These are phyloP conservation scores for Friedmanniomyces endolithicus DNA, from an alignment of 495 filamentous ascomycete species.

Conservation along the genomic window DNA sequence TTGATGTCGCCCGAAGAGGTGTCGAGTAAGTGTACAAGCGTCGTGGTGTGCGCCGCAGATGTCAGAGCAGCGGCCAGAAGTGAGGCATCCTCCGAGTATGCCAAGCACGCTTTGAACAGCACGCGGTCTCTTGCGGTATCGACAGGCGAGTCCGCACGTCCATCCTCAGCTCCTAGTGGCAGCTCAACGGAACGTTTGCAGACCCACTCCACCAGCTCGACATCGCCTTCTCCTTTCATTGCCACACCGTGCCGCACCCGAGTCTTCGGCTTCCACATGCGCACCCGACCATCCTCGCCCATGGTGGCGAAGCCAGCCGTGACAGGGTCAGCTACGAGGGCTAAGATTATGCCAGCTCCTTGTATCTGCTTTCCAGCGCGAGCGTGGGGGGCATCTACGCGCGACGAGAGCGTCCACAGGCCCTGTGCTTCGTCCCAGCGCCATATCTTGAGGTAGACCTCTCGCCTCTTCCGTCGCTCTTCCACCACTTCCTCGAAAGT, in stretches of 20 bases:
- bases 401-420: constrained; percentile 60
- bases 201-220: constrained; percentile 55
- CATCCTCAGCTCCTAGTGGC: constrained; percentile 15
- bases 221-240: constrained; percentile 40
- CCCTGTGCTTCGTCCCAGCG: constrained; percentile 50
- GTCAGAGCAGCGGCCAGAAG: constrained; percentile 50
- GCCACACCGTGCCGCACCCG: constrained; percentile 50
- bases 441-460: constrained; percentile 88
- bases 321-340: constrained; percentile 53
- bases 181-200: constrained; percentile 46
- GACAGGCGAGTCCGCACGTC: constrained; percentile 26
- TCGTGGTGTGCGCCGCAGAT: constrained; percentile 31
- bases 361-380: constrained; percentile 21
- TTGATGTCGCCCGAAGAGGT: constrained; percentile 43
- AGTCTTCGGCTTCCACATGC: constrained; percentile 62
- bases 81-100: constrained; percentile 81
- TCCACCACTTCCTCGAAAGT: constrained; percentile 32
- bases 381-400: constrained; percentile 73
- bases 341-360: constrained; percentile 48
- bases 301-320: constrained; percentile 62
- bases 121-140: constrained; percentile 19
- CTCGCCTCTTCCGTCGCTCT: constrained; percentile 39
- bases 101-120: constrained; percentile 37
- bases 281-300: constrained; percentile 63
- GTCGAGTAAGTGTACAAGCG: constrained; percentile 48